These are phyloP conservation scores for Chrysanthemum seticuspe DNA, from an alignment of 129 eudicot species.

Conservation along the genomic window DNA sequence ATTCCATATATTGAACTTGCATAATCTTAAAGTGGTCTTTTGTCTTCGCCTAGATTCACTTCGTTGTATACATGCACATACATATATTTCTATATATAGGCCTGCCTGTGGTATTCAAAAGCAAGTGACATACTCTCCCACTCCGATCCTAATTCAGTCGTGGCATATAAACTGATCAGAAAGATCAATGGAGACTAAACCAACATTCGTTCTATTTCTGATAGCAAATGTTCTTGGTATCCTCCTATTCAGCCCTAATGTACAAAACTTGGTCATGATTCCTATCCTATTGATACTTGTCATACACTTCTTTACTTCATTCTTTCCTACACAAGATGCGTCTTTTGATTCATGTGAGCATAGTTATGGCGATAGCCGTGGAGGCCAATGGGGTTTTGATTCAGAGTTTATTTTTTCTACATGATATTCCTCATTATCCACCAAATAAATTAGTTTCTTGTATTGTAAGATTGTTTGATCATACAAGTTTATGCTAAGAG, in stretches of 20 bases:
- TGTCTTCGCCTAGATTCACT: background rate
- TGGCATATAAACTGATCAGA: background rate
- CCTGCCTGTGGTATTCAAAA: background rate
- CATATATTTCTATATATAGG: background rate
- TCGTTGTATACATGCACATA: background rate
- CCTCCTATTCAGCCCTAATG: background rate
- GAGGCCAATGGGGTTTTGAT: slow-evolving; percentile 1
- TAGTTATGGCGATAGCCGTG: background rate
- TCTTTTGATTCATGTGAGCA: slow-evolving; percentile 2
- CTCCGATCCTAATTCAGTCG: background rate
- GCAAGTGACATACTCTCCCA: background rate
- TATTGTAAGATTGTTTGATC: background rate
- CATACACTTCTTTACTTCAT: slow-evolving; percentile 27
- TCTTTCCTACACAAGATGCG: slow-evolving; percentile 4
- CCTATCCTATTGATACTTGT: slow-evolving; percentile 25
- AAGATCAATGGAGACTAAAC: slow-evolving; percentile 6
- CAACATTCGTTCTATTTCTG: slow-evolving; percentile 21
- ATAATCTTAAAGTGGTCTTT: background rate
- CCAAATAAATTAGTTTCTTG: background rate
- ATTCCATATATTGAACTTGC: background rate
- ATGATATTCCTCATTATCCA: background rate
- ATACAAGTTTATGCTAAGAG: background rate
- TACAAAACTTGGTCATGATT: slow-evolving; percentile 25
- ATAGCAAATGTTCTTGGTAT: slow-evolving; percentile 16
- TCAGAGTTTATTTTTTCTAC: background rate